phyloP scores from a whole-genome alignment of 2,329 filamentous ascomycete species.

The Sarocladiaceae sp. region DNA sequence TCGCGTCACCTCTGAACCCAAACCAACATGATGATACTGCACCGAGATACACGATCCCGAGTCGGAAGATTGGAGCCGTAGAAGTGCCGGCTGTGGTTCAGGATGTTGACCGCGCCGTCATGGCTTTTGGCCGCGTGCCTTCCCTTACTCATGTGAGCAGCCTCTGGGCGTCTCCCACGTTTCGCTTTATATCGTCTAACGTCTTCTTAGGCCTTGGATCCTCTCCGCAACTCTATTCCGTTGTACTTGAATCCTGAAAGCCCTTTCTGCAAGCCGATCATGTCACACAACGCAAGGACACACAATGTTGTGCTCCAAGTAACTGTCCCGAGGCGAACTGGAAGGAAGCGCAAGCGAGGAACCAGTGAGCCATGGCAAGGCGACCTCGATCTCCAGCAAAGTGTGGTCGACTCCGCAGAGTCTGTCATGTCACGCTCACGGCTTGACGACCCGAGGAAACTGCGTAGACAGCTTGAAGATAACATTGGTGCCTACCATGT shows the following conservation, averaged over 20 bases:
- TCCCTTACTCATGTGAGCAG: constrained; percentile 33
- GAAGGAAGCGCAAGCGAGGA: constrained; percentile 80
- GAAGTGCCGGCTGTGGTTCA: constrained; percentile 40
- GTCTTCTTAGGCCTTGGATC: constrained; percentile 39
- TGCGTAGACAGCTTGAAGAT: constrained; percentile 65
- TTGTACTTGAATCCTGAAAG: constrained; percentile 79
- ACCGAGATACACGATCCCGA: constrained; percentile 30
- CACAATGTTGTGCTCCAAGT: constrained; percentile 86
- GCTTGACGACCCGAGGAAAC: constrained; percentile 46
- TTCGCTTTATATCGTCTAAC: background rate
- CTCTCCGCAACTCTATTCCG: constrained; percentile 50
- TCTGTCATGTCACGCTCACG: constrained; percentile 39
- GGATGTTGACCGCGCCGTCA: constrained; percentile 37
- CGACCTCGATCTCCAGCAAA: constrained; percentile 28
- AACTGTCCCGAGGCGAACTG: constrained; percentile 80
- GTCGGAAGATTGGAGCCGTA: constrained; percentile 32
- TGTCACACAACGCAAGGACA: constrained; percentile 70
- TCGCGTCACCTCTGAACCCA: background rate
- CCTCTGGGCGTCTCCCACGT: background rate
- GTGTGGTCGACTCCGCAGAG: constrained; percentile 12
- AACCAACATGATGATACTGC: constrained; percentile 14
- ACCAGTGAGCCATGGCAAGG: constrained; percentile 60
- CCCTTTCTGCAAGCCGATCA: constrained; percentile 70
- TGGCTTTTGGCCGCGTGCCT: constrained; percentile 35
- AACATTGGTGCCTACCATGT: constrained; percentile 64